Conservation (phyloP, 345 rosid genomes). For the Xanthoceras sorbifolium region DNA sequence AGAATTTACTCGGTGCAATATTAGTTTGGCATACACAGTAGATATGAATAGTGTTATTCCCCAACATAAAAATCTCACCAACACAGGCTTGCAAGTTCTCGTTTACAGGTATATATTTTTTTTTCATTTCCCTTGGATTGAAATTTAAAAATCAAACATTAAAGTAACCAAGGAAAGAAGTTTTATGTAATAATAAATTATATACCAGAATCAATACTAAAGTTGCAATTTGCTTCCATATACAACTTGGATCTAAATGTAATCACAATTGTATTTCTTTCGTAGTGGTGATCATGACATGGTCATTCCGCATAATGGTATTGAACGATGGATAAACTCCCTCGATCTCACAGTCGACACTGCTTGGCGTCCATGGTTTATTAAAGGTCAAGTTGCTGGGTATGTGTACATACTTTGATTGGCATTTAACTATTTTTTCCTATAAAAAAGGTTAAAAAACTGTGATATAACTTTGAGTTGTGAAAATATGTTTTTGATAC, state of each 20-base stretch:
- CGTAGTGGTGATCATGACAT: constrained; percentile 45
- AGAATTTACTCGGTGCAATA: constrained; percentile 31
- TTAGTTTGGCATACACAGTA: constrained; percentile 18
- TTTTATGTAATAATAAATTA: too few relatives aligned
- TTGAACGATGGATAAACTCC: constrained; percentile 32
- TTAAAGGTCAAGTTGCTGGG: constrained; percentile 42
- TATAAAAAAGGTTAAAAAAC: too few relatives aligned
- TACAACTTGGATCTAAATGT: too few relatives aligned
- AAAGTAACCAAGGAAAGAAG: too few relatives aligned
- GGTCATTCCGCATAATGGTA: constrained; percentile 31
- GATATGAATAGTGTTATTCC: constrained; percentile 12
- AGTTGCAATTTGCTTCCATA: not conserved
- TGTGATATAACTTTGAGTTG: too few relatives aligned
- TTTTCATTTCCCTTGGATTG: not conserved
- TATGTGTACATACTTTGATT: not conserved
- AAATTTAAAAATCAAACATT: not conserved
- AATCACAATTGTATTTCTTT: not conserved
- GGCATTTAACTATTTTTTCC: too few relatives aligned
- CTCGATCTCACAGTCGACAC: constrained; percentile 24
- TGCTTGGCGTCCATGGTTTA: constrained; percentile 39
- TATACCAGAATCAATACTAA: too few relatives aligned
- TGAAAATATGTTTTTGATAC: too few relatives aligned
- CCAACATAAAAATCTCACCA: constrained; percentile 28
- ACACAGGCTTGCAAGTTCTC: constrained; percentile 21
- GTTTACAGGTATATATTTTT: constrained; percentile 23